Base-by-base conservation (phyloP, 306 rosid genomes). In the Quercus suber region DNA sequence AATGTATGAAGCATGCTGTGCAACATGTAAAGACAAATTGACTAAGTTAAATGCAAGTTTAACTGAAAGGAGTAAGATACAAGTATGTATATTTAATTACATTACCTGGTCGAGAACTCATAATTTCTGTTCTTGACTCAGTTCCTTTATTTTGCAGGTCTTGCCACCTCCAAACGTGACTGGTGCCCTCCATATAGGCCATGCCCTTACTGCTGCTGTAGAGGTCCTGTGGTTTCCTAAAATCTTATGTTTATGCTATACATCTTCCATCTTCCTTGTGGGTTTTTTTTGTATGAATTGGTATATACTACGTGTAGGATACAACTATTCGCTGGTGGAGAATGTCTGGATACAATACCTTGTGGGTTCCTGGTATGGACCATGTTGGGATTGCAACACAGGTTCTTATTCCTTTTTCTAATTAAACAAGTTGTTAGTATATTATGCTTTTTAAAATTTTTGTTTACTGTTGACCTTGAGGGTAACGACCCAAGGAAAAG, bases 331-430 rank as follows among this genome's bases (percentile, higher is more conserved):
- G 97, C 18, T 95, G 97, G 99, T 79, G 91, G 55, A 90, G 94
- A 85, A 95, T 95, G 99, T 88, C 92, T 63, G 97, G 99, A 74
- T 91, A 84, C 89, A 95, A 95, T 88, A 35, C 91, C 76, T 77
- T 95, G 89, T 95, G 99, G 99, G 98, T 95, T 79, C 99, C 98
- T 82, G 94, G 96, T 78, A 86, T 89, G 92, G 99, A 95, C 84
- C 99, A 95, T 82, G 96, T 98, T 13, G 99, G 97, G 79, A 93
- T 95, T 67, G 99, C 99, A n/a, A 95, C 99, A 23, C 99, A 95
- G 99, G 98, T 92, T 72, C 55, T 80, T 5, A 69, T 55, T 73
- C 73, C 76, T 71, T 73, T 37, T 67, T 56, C 35, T 57, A n/a
- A 25, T 73, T 55, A 12, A 12, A 59, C 19, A 71, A 17, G 61